phyloP scores from a whole-genome alignment of 2,329 filamentous ascomycete species.

The Juglanconis sp. region DNA sequence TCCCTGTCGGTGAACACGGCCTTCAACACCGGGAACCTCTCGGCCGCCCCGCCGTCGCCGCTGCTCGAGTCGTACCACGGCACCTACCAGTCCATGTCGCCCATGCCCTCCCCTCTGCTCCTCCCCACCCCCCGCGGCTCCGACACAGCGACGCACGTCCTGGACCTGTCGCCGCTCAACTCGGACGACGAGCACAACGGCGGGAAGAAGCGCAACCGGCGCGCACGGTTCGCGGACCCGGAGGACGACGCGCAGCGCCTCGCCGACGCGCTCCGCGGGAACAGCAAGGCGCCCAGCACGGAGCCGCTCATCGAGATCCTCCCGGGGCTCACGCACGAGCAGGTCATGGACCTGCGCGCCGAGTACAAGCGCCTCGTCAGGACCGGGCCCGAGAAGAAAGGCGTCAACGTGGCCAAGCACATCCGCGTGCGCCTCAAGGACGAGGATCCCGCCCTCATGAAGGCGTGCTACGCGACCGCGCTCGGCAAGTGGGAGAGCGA shows the following conservation, averaged over 20 bases:
- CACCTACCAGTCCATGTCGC: slow-evolving; percentile 90
- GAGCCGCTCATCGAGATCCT: slow-evolving; percentile 77
- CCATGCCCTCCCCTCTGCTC: slow-evolving; percentile 82
- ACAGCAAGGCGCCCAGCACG: slow-evolving; percentile 59
- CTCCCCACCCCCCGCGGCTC: slow-evolving; percentile 47
- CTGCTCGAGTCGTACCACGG: slow-evolving; percentile 89
- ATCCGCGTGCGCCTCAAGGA: slow-evolving; percentile 75
- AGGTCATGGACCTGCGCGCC: slow-evolving; percentile 78
- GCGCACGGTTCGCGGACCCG: slow-evolving; percentile 80
- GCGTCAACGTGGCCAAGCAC: slow-evolving; percentile 83
- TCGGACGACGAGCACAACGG: slow-evolving; percentile 46
- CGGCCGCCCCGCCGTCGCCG: slow-evolving; percentile 71
- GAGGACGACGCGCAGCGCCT: slow-evolving; percentile 74
- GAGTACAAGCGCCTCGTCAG: slow-evolving; percentile 93
- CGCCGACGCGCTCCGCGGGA: slow-evolving; percentile 69
- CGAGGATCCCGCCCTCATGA: slow-evolving; percentile 73
- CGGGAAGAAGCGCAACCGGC: slow-evolving; percentile 48
- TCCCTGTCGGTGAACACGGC: slow-evolving; percentile 48
- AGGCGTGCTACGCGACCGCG: slow-evolving; percentile 85
- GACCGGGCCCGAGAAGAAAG: slow-evolving; percentile 66
- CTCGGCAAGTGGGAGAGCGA: slow-evolving; percentile 90
- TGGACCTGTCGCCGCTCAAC: slow-evolving; percentile 51
- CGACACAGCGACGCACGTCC: slow-evolving; percentile 38
- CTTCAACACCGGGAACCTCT: slow-evolving; percentile 35
- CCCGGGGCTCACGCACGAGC: slow-evolving; percentile 78